A percentile compares a stretch with the other conserved stretches of the same genome.
These are phyloP conservation scores for Lachnellula subtilissima DNA, from an alignment of 2,329 filamentous ascomycete genomes.

Conservation along the genomic window DNA sequence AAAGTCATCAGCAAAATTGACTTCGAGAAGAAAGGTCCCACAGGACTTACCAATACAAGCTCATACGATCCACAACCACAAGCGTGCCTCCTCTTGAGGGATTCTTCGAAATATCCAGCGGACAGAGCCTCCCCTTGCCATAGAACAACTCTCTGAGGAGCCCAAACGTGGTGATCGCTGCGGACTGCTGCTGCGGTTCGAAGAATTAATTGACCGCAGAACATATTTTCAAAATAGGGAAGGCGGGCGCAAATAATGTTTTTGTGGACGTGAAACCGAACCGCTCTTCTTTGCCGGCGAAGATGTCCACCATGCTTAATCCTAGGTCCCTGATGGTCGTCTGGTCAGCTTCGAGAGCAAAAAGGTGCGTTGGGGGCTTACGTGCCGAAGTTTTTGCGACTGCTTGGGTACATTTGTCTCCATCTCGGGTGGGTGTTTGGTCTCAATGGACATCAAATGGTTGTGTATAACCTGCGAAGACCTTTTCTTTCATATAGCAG, in stretches of 20 bases:
- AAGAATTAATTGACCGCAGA: slow-evolving; percentile 15
- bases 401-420: background rate
- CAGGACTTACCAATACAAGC: slow-evolving; percentile 1
- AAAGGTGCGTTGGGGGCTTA: background rate
- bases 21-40: background rate
- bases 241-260: slow-evolving; percentile 8
- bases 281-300: background rate
- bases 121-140: background rate
- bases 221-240: slow-evolving; percentile 17
- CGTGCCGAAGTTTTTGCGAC: background rate
- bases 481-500: too few relatives aligned
- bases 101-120: slow-evolving; percentile 5
- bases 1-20: background rate
- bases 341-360: slow-evolving; percentile 1
- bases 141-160: slow-evolving; percentile 17
- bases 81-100: background rate
- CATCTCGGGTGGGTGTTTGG: too few relatives aligned
- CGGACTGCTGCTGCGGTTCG: slow-evolving; percentile 7
- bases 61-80: slow-evolving; percentile 4
- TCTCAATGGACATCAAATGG: too few relatives aligned
- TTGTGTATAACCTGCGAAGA: too few relatives aligned
- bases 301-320: slow-evolving; percentile 2
- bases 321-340: slow-evolving; percentile 8
- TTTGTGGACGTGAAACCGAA: slow-evolving; percentile 6
- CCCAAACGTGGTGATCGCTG: slow-evolving; percentile 9